Percentiles rank a stretch among this genome's conserved stretches.
Conservation (phyloP, 202 grass and related monocot species). For the Carex arenaria region DNA sequence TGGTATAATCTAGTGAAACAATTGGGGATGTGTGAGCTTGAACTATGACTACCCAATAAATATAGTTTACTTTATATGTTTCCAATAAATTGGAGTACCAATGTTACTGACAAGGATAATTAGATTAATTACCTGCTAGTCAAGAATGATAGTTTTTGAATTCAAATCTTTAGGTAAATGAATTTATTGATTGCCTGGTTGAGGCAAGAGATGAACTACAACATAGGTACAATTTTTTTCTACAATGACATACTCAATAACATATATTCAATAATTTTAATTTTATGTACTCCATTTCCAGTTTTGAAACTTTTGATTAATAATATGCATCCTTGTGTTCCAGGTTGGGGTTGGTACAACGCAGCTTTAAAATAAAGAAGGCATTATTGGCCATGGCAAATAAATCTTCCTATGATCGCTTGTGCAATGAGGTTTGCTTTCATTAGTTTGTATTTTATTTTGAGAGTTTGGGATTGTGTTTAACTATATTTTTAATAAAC, state of each 20-base stretch:
- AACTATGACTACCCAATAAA: neutral
- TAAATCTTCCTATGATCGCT: slow-evolving; percentile 64
- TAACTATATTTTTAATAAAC: neutral
- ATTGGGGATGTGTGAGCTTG: neutral
- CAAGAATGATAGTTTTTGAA: neutral
- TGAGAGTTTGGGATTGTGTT: neutral
- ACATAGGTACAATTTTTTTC: slow-evolving; percentile 48
- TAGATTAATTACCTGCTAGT: neutral
- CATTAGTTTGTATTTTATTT: neutral
- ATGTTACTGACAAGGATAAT: neutral
- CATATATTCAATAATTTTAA: slow-evolving; percentile 24
- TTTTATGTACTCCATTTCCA: slow-evolving; percentile 12
- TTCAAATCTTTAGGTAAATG: slow-evolving; percentile 52
- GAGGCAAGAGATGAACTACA: slow-evolving; percentile 82
- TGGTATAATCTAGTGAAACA: neutral
- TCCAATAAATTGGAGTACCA: neutral
- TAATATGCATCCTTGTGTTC: neutral
- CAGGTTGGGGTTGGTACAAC: slow-evolving; percentile 56
- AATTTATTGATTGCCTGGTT: slow-evolving; percentile 67
- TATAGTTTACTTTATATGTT: neutral
- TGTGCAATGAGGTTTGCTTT: slow-evolving; percentile 71
- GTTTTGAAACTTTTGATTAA: neutral
- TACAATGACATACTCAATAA: neutral
- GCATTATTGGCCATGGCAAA: slow-evolving; percentile 60
- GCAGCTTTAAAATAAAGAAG: slow-evolving; percentile 94